Percentiles rank a stretch among this genome's conserved stretches.
Evolutionary conservation across 2,329 filamentous ascomycete genomes (phyloP).

Genomic region (Hypomyces perniciosus): DNA sequence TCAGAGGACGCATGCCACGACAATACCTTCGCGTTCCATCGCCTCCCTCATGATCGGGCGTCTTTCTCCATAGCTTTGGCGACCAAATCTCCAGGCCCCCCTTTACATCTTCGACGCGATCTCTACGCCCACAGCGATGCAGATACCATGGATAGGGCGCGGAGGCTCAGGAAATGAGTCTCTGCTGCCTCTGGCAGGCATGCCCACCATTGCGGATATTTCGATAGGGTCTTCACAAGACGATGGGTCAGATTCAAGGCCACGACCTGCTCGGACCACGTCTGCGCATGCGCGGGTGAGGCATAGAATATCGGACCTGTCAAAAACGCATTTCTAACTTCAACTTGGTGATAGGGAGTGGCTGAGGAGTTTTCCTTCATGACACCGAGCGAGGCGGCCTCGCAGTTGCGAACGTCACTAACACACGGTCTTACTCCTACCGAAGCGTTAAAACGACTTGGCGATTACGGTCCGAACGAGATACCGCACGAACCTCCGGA

Average conservation of each 20-base stretch:
- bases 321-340: background rate
- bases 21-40: slow-evolving; percentile 2
- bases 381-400: slow-evolving; percentile 71
- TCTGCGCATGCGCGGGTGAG: slow-evolving; percentile 52
- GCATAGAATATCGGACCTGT: background rate
- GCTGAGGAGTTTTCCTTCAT: slow-evolving; percentile 61
- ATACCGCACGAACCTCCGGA: slow-evolving; percentile 91
- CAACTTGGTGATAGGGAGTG: slow-evolving; percentile 35
- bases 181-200: slow-evolving; percentile 29
- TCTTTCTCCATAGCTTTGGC: slow-evolving; percentile 4
- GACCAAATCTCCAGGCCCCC: slow-evolving; percentile 10
- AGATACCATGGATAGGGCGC: slow-evolving; percentile 32
- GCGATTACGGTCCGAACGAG: slow-evolving; percentile 84
- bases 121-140: slow-evolving; percentile 26
- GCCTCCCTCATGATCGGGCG: slow-evolving; percentile 9
- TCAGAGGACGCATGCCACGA: slow-evolving; percentile 4
- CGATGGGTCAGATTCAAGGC: slow-evolving; percentile 23
- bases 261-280: slow-evolving; percentile 41
- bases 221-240: slow-evolving; percentile 20
- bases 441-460: slow-evolving; percentile 73
- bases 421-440: slow-evolving; percentile 71
- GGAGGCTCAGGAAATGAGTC: slow-evolving; percentile 26
- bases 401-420: slow-evolving; percentile 75
- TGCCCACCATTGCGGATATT: slow-evolving; percentile 28
- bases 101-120: slow-evolving; percentile 14